Evolutionary conservation across 2,329 filamentous ascomycete genomes (phyloP), one percentile per base, ranked within the genome.

Genomic region (Cladosporium sp.): DNA sequence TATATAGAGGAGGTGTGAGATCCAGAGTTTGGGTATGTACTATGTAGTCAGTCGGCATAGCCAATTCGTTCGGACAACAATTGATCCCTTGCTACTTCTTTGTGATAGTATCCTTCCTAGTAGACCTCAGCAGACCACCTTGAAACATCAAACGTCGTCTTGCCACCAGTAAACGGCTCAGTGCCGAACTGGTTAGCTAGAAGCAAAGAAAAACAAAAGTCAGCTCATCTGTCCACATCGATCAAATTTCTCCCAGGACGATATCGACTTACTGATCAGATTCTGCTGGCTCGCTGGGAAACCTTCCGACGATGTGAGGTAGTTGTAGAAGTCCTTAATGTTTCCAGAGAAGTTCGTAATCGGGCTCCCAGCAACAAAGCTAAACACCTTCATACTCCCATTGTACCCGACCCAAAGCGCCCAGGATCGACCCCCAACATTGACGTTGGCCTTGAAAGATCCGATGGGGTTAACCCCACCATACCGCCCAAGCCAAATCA

Each of bases 401-500:
- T 89, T 88, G n/a, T 76, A 76, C 18, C 88, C 88, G 63, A 80
- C 80, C 77, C 82, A 89, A 54, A 90, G 77, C 60, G 84, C 82
- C 82, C 84, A 90, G n/a, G 72, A 76, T 28, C 77, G 74, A 34
- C 85, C 86, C 43, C 75, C 84, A 64, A 89, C 79, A 8, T 79
- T 85, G 14, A 83, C 79, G 0, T 80, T 86, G 2, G 83, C 85
- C 68, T 88, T 80, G 5, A 84, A 70, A 23, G 62, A 69, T 6
- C 56, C 59, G 78, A 89, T 86, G 23, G 86, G 85, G 5, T 85
- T 84, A 1, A 84, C 85, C 57, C 83, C 82, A 4, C 58, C 58
- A 49, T 87, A 76, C 28, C 84, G 84, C 2, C 79, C 83, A 51
- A 88, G 60, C 87, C 88, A 90, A 69, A 90, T 82, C 87, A 90